phyloP scores from a whole-genome alignment of 441 rosid species.

The Eutrema salsugineum region DNA sequence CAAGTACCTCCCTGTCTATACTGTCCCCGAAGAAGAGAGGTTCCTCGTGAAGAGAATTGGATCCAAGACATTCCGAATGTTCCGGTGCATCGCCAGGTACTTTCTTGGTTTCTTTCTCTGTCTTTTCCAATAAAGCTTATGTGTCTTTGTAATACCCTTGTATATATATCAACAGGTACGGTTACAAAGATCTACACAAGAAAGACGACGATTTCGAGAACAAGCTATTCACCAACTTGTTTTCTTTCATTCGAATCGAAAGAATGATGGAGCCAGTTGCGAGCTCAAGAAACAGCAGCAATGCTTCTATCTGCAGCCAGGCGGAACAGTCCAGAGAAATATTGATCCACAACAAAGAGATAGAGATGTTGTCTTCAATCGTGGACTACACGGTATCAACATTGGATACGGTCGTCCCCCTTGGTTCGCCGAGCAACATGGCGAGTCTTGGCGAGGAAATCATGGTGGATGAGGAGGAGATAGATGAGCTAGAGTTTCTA shows the following conservation, averaged over 20 bases:
- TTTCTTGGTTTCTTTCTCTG: not conserved
- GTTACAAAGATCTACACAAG: too few relatives aligned
- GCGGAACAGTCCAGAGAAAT: conserved; percentile 52
- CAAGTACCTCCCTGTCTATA: too few relatives aligned
- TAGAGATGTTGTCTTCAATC: not conserved
- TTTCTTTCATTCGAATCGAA: conserved; percentile 63
- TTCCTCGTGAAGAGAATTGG: too few relatives aligned
- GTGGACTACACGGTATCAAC: conserved; percentile 26
- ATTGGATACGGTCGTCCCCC: conserved; percentile 41
- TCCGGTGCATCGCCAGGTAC: too few relatives aligned
- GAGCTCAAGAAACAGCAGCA: not conserved
- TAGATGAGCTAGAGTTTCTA: conserved; percentile 62
- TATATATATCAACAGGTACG: too few relatives aligned
- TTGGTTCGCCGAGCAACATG: conserved; percentile 38
- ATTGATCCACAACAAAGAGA: not conserved
- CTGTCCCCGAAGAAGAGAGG: too few relatives aligned
- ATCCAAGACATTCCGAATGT: too few relatives aligned
- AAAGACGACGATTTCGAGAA: conserved; percentile 69
- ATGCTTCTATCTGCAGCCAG: conserved; percentile 44
- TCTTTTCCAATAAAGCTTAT: not conserved
- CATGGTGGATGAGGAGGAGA: conserved; percentile 17
- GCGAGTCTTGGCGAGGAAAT: not conserved
- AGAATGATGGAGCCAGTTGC: conserved; percentile 55
- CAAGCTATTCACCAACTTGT: conserved; percentile 58
- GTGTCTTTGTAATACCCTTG: too few relatives aligned